Evolutionary conservation across 1,284 basidiomycete species (phyloP).

Genomic region (Tilletia horrida): DNA sequence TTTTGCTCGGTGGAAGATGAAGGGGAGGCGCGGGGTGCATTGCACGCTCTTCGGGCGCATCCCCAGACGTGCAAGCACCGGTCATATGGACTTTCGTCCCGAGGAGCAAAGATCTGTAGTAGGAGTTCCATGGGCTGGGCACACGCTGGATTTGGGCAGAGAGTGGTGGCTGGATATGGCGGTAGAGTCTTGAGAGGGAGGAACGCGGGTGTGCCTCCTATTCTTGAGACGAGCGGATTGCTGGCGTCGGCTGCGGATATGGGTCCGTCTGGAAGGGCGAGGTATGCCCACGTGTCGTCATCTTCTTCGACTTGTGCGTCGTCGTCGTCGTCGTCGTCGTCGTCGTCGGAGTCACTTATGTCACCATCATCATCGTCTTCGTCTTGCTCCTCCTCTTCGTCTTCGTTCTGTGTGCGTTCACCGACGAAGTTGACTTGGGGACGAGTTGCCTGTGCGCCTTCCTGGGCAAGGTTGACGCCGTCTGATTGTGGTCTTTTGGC

Average conservation of each 20-base stretch:
- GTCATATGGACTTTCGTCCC: slow-evolving; percentile 49
- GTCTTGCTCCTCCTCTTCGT: neutral
- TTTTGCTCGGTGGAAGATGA: slow-evolving; percentile 25
- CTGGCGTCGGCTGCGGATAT: slow-evolving; percentile 44
- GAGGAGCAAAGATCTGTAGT: slow-evolving; percentile 53
- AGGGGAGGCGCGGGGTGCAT: slow-evolving; percentile 40
- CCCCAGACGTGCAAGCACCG: slow-evolving; percentile 52
- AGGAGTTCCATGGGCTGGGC: slow-evolving; percentile 50
- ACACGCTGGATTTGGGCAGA: slow-evolving; percentile 35
- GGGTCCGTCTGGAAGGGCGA: slow-evolving; percentile 49
- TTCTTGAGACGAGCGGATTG: slow-evolving; percentile 53
- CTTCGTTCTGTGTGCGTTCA: neutral
- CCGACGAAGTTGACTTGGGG: slow-evolving; percentile 9
- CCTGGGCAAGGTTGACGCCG: neutral
- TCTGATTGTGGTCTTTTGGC: neutral
- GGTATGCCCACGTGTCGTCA: slow-evolving; percentile 37
- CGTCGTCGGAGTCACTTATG: neutral
- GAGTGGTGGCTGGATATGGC: slow-evolving; percentile 19
- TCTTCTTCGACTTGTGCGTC: slow-evolving; percentile 2
- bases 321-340: slow-evolving; percentile 22
- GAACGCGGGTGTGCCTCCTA: slow-evolving; percentile 35
- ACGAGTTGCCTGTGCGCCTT: neutral
- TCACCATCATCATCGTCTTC: neutral
- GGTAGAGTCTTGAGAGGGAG: neutral
- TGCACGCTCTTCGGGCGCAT: slow-evolving; percentile 47